Percentiles rank a stretch among this genome's conserved stretches.
phyloP scores from a whole-genome alignment of 2,329 filamentous ascomycete species.

The Aspergillus calidoustus region DNA sequence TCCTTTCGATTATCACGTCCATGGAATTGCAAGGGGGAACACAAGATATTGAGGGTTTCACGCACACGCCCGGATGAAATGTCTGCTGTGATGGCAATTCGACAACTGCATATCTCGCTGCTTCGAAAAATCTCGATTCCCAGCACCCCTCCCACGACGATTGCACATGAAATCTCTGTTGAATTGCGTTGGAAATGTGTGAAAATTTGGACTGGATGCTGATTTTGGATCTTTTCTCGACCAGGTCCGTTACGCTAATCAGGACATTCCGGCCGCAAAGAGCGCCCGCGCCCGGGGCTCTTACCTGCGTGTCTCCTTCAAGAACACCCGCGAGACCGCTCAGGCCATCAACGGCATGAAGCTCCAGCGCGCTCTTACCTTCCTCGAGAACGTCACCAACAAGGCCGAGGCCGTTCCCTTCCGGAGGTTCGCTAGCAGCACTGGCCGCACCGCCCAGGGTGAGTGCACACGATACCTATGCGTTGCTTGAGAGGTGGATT shows the following conservation, averaged over 20 bases:
- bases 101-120: neutral
- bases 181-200: constrained; percentile 11
- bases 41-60: neutral
- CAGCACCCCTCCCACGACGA: constrained; percentile 8
- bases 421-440: constrained; percentile 95
- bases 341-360: constrained; percentile 99
- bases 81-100: constrained; percentile 6
- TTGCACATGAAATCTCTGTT: neutral
- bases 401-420: constrained; percentile 98
- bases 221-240: constrained; percentile 31
- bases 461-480: constrained; percentile 54
- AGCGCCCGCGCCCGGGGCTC: constrained; percentile 97
- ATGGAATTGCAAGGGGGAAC: constrained; percentile 11
- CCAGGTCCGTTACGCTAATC: constrained; percentile 95
- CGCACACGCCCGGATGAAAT: constrained; percentile 6
- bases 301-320: constrained; percentile 99
- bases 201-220: constrained; percentile 27
- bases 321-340: constrained; percentile 99
- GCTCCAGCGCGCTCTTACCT: constrained; percentile 89
- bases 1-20: constrained; percentile 20
- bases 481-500: neutral
- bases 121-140: constrained; percentile 11
- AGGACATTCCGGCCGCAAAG: constrained; percentile 84
- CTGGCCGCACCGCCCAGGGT: constrained; percentile 97
- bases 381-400: constrained; percentile 97